Evolutionary conservation across 2,329 filamentous ascomycete species (phyloP).

Genomic region (Ascochyta clinopodiicola): DNA sequence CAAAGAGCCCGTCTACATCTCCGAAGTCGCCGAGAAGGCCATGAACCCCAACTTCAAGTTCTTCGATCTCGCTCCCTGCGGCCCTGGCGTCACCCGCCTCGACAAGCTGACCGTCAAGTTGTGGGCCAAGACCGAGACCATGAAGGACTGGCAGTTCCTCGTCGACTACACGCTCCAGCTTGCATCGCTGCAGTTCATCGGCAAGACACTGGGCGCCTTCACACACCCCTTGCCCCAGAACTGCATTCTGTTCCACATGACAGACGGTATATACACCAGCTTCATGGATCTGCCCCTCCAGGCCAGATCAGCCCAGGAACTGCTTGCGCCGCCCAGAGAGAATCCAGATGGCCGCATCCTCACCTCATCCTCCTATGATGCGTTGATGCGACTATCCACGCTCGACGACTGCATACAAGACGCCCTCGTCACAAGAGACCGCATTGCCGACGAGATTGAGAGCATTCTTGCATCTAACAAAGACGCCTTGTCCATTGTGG

Average conservation of each 20-base stretch:
- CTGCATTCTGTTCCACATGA: conserved; percentile 82
- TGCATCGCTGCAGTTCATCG: conserved; percentile 77
- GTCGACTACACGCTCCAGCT: conserved; percentile 77
- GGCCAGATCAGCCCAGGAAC: conserved; percentile 36
- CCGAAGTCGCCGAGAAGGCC: conserved; percentile 78
- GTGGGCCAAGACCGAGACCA: conserved; percentile 69
- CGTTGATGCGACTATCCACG: conserved; percentile 85
- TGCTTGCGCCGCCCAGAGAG: conserved; percentile 43
- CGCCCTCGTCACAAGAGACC: conserved; percentile 76
- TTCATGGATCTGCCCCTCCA: conserved; percentile 68
- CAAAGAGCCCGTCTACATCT: conserved; percentile 82
- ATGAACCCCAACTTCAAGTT: conserved; percentile 90
- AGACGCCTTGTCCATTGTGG: conserved; percentile 44
- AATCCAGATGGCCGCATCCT: conserved; percentile 57
- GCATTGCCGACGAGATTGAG: conserved; percentile 80
- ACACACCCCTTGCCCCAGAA: conserved; percentile 79
- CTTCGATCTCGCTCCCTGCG: conserved; percentile 74
- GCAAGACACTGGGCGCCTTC: conserved; percentile 65
- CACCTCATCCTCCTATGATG: conserved; percentile 83
- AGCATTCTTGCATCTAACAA: conserved; percentile 50
- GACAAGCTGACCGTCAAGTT: conserved; percentile 72
- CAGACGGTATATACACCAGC: conserved; percentile 85
- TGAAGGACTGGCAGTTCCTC: conserved; percentile 66
- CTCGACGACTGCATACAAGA: conserved; percentile 92
- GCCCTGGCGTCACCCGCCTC: conserved; percentile 68